Base-by-base conservation (phyloP, 306 rosid genomes). In the Cercis canadensis region DNA sequence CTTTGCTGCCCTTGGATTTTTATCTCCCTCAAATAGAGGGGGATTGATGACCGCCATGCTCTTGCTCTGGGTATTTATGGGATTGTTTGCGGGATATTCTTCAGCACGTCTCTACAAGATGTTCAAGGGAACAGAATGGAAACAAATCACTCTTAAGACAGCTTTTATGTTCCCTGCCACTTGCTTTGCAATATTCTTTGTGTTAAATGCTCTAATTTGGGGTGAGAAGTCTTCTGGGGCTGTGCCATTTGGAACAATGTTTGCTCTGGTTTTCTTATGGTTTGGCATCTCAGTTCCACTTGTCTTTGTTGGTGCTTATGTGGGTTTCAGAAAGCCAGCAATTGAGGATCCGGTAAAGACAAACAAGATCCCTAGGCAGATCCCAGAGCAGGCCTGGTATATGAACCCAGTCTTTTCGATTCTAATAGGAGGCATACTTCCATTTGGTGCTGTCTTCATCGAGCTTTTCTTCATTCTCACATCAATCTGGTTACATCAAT, bases 231-330 rank as follows among this genome's bases (percentile, higher is more conserved):
- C 95, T 9, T 88, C 90, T n/a, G 95, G 95, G 39, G 95, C 95
- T 67, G 91, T 88, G 47, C 95, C 95, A 21, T 88, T 88, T 7
- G 95, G 95, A 66, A 88, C 95, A 64, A 88, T 88, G 95, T 84
- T 88, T 88, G 89, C 91, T 34, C 83, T 88, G 51, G 95, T 88
- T 41, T 75, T 84, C 69, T 77, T 88, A 71, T 88, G 95, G 95
- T 88, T 88, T 45, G 85, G 95, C 40, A 88, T 88, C 70, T 88
- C 95, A 14, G 95, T 88, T 67, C 95, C 95, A 5, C 87, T 88
- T 5, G 73, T 88, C 37, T 86, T 81, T 46, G 81, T 84, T 21
- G 94, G 94, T 36, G 73, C 83, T 13, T 88, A 86, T 65, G 57
- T 83, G 34, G 90, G 94, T 34, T 88, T 65, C 44, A 86, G 33